phyloP scores from a whole-genome alignment of 257 asterid genomes.

The Penstemon barbatus region DNA sequence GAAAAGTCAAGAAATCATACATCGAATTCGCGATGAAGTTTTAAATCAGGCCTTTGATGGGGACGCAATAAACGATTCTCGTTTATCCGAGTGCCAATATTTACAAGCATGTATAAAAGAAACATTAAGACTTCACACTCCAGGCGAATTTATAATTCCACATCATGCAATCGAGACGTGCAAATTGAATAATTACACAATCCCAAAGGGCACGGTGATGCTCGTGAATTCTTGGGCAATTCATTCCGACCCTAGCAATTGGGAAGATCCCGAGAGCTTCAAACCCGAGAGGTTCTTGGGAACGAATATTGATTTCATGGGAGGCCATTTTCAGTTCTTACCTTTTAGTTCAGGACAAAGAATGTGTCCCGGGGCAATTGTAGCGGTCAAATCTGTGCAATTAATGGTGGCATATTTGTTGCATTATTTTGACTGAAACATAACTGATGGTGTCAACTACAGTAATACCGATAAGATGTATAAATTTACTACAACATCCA shows the following conservation, averaged over 20 bases:
- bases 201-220: constrained; percentile 23
- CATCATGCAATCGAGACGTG: constrained; percentile 23
- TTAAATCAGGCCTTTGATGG: constrained; percentile 11
- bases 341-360: constrained; percentile 1
- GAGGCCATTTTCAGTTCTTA: constrained; percentile 1
- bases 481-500: neutral
- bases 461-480: neutral
- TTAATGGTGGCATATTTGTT: constrained; percentile 15
- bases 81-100: constrained; percentile 16
- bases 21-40: constrained; percentile 21
- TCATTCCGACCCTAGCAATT: too few relatives aligned
- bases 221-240: too few relatives aligned
- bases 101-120: constrained; percentile 34
- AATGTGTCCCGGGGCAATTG: constrained; percentile 13
- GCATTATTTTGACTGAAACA: constrained; percentile 25
- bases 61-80: constrained; percentile 16
- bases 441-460: neutral
- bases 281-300: constrained; percentile 24
- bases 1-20: constrained; percentile 6
- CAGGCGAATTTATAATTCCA: constrained; percentile 23
- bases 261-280: constrained; percentile 9
- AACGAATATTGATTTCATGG: constrained; percentile 3
- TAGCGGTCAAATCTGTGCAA: constrained; percentile 18
- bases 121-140: constrained; percentile 25
- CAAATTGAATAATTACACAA: constrained; percentile 17